Conservation (phyloP, 2,329 filamentous ascomycete species). For the Epichloe sylvatica region DNA sequence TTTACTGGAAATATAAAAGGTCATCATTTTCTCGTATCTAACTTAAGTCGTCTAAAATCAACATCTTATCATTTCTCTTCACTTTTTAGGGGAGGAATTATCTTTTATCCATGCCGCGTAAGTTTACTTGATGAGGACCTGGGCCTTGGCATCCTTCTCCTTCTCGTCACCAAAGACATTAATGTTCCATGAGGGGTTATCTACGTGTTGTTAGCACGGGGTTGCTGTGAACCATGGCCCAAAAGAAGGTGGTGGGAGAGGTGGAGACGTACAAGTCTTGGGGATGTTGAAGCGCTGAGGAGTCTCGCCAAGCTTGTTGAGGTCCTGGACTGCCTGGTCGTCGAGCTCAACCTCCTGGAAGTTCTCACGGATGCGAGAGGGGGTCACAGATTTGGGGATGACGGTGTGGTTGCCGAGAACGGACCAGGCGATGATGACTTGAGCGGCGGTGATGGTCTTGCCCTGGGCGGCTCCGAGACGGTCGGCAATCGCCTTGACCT, state of each 20-base stretch:
- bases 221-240: conserved; percentile 4
- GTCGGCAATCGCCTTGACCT: conserved; percentile 42
- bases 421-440: conserved; percentile 44
- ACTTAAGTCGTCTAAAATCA: not conserved
- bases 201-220: conserved; percentile 11
- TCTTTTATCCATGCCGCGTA: not conserved
- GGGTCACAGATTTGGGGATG: conserved; percentile 62
- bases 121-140: conserved; percentile 26
- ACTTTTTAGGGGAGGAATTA: not conserved
- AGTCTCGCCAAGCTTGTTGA: conserved; percentile 46
- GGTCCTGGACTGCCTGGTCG: conserved; percentile 42
- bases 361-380: conserved; percentile 54
- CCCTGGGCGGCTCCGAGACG: conserved; percentile 21
- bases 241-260: not conserved
- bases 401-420: conserved; percentile 49
- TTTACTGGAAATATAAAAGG: too few relatives aligned
- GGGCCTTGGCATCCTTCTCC: conserved; percentile 35
- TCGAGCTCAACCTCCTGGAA: conserved; percentile 52
- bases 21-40: not conserved
- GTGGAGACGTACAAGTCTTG: conserved; percentile 21
- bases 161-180: conserved; percentile 40
- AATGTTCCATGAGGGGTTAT: conserved; percentile 41
- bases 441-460: conserved; percentile 27
- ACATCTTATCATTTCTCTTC: not conserved
- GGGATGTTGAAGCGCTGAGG: conserved; percentile 32